A percentile compares a stretch with the other conserved stretches of the same genome.
These are phyloP conservation scores for Rhodotorula mucilaginosa DNA, from an alignment of 1,284 basidiomycete genomes.

Conservation along the genomic window DNA sequence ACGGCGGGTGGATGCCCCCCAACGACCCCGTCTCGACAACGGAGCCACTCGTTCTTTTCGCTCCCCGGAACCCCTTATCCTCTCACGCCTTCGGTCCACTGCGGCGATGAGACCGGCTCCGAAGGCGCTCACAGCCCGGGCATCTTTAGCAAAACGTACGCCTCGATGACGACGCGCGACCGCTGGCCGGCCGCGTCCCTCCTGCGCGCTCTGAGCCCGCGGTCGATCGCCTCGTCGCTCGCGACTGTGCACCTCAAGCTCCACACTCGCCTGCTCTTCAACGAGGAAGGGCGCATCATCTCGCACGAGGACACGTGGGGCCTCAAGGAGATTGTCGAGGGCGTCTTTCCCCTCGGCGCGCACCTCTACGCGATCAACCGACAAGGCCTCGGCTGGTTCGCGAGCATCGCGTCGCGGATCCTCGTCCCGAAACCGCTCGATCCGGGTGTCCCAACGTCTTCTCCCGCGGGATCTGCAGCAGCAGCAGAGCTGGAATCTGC, in stretches of 20 bases:
- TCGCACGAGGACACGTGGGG: conserved; percentile 38
- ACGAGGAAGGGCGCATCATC: conserved; percentile 35
- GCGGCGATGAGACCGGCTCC: background rate
- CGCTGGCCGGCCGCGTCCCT: conserved; percentile 14
- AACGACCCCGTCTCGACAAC: conserved; percentile 16
- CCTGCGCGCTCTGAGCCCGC: conserved; percentile 21
- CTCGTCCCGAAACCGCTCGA: conserved; percentile 16
- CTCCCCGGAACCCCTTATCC: conserved; percentile 32
- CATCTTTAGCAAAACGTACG: conserved; percentile 28
- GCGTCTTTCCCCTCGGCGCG: conserved; percentile 33
- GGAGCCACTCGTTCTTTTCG: conserved; percentile 37
- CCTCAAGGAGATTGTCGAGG: conserved; percentile 38
- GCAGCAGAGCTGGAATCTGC: too few species aligned
- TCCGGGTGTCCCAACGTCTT: background rate
- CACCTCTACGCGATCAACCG: conserved; percentile 35
- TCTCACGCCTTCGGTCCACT: conserved; percentile 20
- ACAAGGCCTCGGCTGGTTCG: conserved; percentile 22
- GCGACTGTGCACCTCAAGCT: conserved; percentile 37
- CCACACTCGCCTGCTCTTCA: conserved; percentile 35
- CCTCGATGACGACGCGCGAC: conserved; percentile 7
- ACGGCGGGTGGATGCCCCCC: background rate
- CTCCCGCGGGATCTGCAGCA: too few species aligned
- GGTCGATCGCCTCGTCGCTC: conserved; percentile 21
- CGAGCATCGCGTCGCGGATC: conserved; percentile 15
- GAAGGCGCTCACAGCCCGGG: conserved; percentile 7